These are phyloP conservation scores for Trichomonas tenax DNA, from an alignment of 208 protist species.

Conservation along the genomic window DNA sequence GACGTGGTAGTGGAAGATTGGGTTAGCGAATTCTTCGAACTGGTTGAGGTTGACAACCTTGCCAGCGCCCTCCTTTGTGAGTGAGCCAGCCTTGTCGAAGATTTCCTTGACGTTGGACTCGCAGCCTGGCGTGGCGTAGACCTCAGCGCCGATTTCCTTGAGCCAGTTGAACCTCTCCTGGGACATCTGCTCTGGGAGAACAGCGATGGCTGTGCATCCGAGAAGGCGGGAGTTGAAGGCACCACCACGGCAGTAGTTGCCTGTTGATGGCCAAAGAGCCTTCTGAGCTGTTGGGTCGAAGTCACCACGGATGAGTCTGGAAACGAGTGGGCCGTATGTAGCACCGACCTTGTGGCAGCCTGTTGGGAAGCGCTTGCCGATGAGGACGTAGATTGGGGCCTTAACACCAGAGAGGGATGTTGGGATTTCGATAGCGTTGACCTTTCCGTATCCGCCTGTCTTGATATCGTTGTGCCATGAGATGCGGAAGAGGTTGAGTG, in stretches of 20 bases:
- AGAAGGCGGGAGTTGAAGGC: not conserved
- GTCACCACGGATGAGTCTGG: not conserved
- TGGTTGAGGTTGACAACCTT: not conserved
- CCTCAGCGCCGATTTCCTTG: not conserved
- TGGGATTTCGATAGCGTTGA: not conserved
- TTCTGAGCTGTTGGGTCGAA: not conserved
- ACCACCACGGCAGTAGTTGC: slow-evolving; percentile 1
- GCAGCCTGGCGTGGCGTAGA: not conserved
- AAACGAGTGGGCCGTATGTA: not conserved
- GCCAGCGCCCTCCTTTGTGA: not conserved
- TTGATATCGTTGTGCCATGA: not conserved
- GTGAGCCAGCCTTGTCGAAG: not conserved
- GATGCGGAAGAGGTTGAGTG: not conserved
- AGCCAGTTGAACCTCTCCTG: not conserved
- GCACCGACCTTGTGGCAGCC: not conserved
- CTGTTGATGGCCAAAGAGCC: not conserved
- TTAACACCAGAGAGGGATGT: not conserved
- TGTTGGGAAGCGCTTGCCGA: not conserved
- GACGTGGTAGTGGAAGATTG: not conserved
- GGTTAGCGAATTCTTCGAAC: not conserved
- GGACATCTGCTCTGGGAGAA: not conserved
- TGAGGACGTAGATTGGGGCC: not conserved
- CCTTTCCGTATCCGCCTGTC: not conserved
- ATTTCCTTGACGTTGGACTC: not conserved
- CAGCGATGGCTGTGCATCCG: not conserved